Evolutionary conservation across 306 rosid species (phyloP), one percentile per base, ranked within the genome.

Genomic region (Trifolium subterraneum): DNA sequence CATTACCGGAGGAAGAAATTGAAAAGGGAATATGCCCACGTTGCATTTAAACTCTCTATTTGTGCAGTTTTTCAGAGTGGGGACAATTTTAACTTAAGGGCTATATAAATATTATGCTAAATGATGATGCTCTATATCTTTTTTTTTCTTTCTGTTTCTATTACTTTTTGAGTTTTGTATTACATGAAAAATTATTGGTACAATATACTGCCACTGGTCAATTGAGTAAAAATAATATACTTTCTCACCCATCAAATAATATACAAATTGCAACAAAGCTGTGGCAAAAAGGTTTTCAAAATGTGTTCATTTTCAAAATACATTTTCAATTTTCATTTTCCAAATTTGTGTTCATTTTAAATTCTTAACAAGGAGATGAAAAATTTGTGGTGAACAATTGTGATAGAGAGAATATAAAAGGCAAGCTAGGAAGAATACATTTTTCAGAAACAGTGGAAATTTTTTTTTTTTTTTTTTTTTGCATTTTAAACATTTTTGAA

Each of bases 131-230:
- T 54, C 39, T 29, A 22, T 61, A 23, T 19, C 10, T 48, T 14
- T 4, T 35, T 35, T n/a, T n/a, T 7, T 14, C 35, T 7, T 13
- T 39, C 16, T 50, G 1, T 44, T 72, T 58, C 22, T 72, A 20
- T 61, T 69, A 38, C 83, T 75, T 51, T 54, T 19, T 20, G 55
- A 70, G 36, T 68, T 45, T 27, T 39, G 35, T 61, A 48, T 62
- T 60, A 15, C 76, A 63, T n/a, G 20, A 38, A 64, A 54, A 6
- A 60, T 41, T 35, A 60, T 52, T 8, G 50, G 15, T 79, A 25
- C 59, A 72, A 31, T 27, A 42, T 71, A 61, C 76, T 41, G 14
- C 14, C 12, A 41, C 45, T 61, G 62, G 33, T 61, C 29, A 19
- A 25, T 45, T 71, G 44, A 33, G 25, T 33, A 16, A 31, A 68